These are phyloP conservation scores for Micractinium sp. DNA, from an alignment of 139 green algal genomes.

Conservation along the genomic window DNA sequence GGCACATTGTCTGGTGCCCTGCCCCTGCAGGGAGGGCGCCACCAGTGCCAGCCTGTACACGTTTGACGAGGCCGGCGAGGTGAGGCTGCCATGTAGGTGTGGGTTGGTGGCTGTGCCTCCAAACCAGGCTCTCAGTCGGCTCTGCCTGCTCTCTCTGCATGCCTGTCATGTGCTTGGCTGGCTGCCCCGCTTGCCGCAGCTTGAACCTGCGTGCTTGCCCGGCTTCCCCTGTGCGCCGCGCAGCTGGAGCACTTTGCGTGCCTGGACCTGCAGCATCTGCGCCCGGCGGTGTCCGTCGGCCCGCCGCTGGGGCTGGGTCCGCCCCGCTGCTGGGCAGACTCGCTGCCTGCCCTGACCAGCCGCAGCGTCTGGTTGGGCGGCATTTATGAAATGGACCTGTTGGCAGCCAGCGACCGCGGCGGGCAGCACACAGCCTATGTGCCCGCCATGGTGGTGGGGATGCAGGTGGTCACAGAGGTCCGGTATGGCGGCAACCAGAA, in stretches of 20 bases:
- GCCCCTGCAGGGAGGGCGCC: not conserved
- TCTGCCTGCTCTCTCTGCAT: not conserved
- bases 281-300: not conserved
- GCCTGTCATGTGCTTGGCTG: not conserved
- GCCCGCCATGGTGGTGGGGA: slow-evolving; percentile 3
- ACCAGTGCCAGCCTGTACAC: not conserved
- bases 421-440: slow-evolving; percentile 3
- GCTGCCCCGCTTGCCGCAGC: too few relatives aligned
- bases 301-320: not conserved
- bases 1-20: not conserved
- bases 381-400: not conserved
- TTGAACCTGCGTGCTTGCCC: not conserved
- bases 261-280: not conserved
- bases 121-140: too few relatives aligned
- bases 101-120: too few relatives aligned
- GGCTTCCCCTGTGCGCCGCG: not conserved
- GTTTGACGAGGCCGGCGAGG: not conserved
- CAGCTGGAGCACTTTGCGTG: slow-evolving; percentile 4
- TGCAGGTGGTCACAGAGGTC: not conserved
- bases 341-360: not conserved
- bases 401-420: not conserved
- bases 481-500: not conserved
- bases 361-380: not conserved
- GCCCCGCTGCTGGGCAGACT: too few relatives aligned
- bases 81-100: not conserved